Percentiles rank a stretch among this genome's conserved stretches.
phyloP scores from a whole-genome alignment of 768 basidiomycete genomes.

The Galerina marginata region DNA sequence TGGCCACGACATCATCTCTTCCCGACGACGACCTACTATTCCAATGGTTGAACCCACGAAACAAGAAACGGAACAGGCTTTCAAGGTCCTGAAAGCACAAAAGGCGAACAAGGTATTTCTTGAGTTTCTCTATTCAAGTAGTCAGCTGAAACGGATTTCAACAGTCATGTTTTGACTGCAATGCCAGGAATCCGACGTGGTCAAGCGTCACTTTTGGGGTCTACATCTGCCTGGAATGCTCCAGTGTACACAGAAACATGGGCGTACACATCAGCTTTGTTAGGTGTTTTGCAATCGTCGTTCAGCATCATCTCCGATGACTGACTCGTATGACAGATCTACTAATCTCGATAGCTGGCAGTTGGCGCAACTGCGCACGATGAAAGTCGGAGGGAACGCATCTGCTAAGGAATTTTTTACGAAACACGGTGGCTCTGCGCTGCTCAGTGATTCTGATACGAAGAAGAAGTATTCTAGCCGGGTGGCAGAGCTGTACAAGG shows the following conservation, averaged over 20 bases:
- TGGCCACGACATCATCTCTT: slow-evolving; percentile 39
- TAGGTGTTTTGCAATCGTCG: slow-evolving; percentile 54
- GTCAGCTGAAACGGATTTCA: neutral
- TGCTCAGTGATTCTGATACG: slow-evolving; percentile 74
- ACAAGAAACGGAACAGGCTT: slow-evolving; percentile 85
- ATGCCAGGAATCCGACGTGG: slow-evolving; percentile 97
- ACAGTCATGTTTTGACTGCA: slow-evolving; percentile 88
- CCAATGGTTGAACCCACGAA: slow-evolving; percentile 80
- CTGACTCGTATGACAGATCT: slow-evolving; percentile 58
- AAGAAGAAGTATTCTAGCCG: slow-evolving; percentile 91
- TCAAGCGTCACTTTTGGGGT: slow-evolving; percentile 95
- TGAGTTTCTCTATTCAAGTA: neutral
- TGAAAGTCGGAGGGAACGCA: slow-evolving; percentile 96
- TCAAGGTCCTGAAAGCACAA: slow-evolving; percentile 80
- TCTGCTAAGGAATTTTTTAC: slow-evolving; percentile 88
- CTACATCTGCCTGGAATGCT: slow-evolving; percentile 98
- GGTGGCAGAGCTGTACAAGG: slow-evolving; percentile 88
- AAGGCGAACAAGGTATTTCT: slow-evolving; percentile 83
- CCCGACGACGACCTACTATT: slow-evolving; percentile 19
- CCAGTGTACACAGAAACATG: slow-evolving; percentile 92
- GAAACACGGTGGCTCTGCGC: slow-evolving; percentile 78
- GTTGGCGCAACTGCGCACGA: slow-evolving; percentile 84
- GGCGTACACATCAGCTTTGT: slow-evolving; percentile 99
- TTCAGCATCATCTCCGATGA: neutral
- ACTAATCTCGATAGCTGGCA: slow-evolving; percentile 98